Percentiles rank a stretch among this genome's conserved stretches.
Evolutionary conservation across 805 yeast genomes (phyloP).

Genomic region (Saccharomycopsis sp.): DNA sequence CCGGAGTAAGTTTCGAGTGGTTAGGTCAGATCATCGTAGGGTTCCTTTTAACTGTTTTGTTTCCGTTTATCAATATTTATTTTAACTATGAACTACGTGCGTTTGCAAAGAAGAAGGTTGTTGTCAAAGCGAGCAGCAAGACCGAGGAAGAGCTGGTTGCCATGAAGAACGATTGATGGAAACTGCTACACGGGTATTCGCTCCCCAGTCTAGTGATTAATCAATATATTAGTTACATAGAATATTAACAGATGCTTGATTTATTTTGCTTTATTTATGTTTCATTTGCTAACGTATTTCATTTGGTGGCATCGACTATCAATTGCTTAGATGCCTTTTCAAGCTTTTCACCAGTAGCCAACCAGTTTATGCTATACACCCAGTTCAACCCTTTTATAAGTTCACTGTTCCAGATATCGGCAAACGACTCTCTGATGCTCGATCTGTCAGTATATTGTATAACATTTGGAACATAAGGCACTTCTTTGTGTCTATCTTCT

Average conservation of each 20-base stretch:
- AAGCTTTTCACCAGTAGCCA: conserved; percentile 19
- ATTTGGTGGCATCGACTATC: background rate
- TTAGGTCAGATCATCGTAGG: conserved; percentile 44
- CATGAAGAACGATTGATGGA: conserved; percentile 4
- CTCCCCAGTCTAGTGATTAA: too few relatives aligned
- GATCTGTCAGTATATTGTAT: conserved; percentile 18
- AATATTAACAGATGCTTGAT: background rate
- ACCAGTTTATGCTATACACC: conserved; percentile 21
- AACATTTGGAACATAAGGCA: conserved; percentile 6
- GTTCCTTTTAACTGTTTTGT: conserved; percentile 43
- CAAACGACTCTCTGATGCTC: conserved; percentile 16
- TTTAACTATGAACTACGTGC: conserved; percentile 46
- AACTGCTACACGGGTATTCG: background rate
- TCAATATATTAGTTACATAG: background rate
- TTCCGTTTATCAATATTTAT: conserved; percentile 51
- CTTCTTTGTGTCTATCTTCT: conserved; percentile 10
- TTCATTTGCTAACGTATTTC: too few relatives aligned
- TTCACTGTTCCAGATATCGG: conserved; percentile 21
- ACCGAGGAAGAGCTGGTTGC: background rate
- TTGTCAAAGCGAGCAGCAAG: background rate
- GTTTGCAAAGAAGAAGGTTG: conserved; percentile 36
- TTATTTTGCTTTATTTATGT: background rate
- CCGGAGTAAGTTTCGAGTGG: conserved; percentile 58
- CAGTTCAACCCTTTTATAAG: conserved; percentile 21
- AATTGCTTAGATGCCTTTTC: conserved; percentile 11